Base-by-base conservation (phyloP, 495 filamentous ascomycete genomes). In the Aspergillus saccharolyticus region DNA sequence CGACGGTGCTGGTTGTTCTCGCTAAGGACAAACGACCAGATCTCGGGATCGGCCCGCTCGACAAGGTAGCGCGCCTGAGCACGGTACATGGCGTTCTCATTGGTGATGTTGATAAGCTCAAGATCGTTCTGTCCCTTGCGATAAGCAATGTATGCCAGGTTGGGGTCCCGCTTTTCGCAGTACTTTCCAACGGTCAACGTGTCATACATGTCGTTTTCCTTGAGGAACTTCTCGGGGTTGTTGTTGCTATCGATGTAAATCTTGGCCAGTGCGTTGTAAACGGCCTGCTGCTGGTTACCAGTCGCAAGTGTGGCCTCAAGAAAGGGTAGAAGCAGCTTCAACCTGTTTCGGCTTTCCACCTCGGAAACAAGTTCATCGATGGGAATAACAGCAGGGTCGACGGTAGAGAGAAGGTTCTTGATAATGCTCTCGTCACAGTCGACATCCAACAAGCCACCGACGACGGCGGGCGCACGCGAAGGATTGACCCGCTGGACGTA, bases 191-290 rank as follows among this genome's bases (percentile, higher is more conserved):
- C 90, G 19, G 78, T 84, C 43, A 97, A 75, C 3, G 95, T 86
- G 71, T 99, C 95, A 65, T 99, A 99, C 71, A 94, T 84, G 63
- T 97, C 90, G 70, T 97, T 99, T 75, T 97, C 94, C 78, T 91
- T 96, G 47, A 99, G 79, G 80, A 99, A 99, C 68, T 90, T 93
- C 81, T 99, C 95, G 0, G 95, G 95, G 69, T 96, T 91, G 75
- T 96, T 97, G 80, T 99, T 99, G 71, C 88, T 93, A 72, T 97
- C 95, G 61, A 99, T 99, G 77, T 99, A 99, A 60, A 99, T 97
- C 87, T 99, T 99, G 8, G 95, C 95, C 39, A 99, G 83, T 15
- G 95, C 95, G 63, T 99, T 97, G 80, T 91, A 99, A 47, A 99
- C 90, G 24, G 94, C 95, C 74, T 95, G 90, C 73, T 99, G 94